A percentile compares a stretch with the other conserved stretches of the same genome.
These are phyloP conservation scores for Cephaloascus albidus DNA, from an alignment of 805 yeast species.

Conservation along the genomic window DNA sequence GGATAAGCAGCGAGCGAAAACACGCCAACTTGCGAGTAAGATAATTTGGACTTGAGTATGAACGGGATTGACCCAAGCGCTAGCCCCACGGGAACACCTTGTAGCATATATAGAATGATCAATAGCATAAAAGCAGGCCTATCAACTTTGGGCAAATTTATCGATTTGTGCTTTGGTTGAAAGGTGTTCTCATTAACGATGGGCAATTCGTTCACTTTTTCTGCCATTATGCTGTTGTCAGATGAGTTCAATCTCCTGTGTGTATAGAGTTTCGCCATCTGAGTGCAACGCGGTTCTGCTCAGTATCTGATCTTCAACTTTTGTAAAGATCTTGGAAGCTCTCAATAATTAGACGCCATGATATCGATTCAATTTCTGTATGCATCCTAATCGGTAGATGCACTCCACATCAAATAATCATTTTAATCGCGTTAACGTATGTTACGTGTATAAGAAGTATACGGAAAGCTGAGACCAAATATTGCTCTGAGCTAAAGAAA, in stretches of 20 bases:
- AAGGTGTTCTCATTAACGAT: background rate
- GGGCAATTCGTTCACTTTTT: background rate
- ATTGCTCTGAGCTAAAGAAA: no score
- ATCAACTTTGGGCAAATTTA: constrained; percentile 26
- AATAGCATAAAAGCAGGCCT: constrained; percentile 67
- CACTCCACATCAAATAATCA: no score
- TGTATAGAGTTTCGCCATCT: no score
- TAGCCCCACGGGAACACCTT: constrained; percentile 95
- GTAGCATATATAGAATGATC: constrained; percentile 70
- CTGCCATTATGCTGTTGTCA: background rate
- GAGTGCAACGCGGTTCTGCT: no score
- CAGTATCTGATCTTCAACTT: no score
- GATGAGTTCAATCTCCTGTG: background rate
- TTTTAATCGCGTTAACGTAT: no score
- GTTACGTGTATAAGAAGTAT: no score
- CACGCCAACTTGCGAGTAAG: constrained; percentile 84
- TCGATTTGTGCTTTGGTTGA: background rate
- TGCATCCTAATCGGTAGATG: no score
- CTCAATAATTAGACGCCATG: no score
- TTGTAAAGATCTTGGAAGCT: no score
- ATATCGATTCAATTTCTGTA: no score
- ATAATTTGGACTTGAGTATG: constrained; percentile 68
- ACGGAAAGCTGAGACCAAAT: no score
- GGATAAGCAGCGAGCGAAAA: constrained; percentile 93
- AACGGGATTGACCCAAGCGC: constrained; percentile 95